Conservation (phyloP, 2,329 filamentous ascomycete genomes). For the Chaetomium strumarium region DNA sequence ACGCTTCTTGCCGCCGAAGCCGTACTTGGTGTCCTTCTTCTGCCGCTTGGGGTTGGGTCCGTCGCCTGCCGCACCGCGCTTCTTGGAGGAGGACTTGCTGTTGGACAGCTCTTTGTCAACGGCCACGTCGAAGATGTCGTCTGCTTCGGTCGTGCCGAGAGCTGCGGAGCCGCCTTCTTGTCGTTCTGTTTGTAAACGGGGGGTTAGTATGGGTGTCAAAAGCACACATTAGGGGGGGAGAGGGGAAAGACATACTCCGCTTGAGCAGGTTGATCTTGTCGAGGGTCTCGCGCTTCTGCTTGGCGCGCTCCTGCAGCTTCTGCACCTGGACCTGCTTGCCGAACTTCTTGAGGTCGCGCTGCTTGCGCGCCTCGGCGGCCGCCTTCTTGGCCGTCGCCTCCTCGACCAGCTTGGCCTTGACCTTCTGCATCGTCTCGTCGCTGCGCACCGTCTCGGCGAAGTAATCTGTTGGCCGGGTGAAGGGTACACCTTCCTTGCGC, state of each 20-base stretch:
- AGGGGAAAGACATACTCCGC: slow-evolving; percentile 64
- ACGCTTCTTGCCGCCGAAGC: slow-evolving; percentile 93
- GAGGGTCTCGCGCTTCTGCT: slow-evolving; percentile 85
- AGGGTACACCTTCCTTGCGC: slow-evolving; percentile 75
- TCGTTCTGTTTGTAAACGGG: slow-evolving; percentile 52
- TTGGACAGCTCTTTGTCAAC: slow-evolving; percentile 59
- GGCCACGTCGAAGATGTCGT: slow-evolving; percentile 88
- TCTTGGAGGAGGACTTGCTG: slow-evolving; percentile 33
- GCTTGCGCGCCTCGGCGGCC: slow-evolving; percentile 80
- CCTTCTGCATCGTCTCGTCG: slow-evolving; percentile 96
- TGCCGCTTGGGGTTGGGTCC: slow-evolving; percentile 65
- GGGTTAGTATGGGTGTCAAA: slow-evolving; percentile 21
- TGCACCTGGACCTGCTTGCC: slow-evolving; percentile 97
- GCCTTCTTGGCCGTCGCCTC: slow-evolving; percentile 91
- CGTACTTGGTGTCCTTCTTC: slow-evolving; percentile 93
- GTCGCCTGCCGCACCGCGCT: slow-evolving; percentile 28
- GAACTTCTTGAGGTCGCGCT: slow-evolving; percentile 96
- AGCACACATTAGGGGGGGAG: slow-evolving; percentile 1
- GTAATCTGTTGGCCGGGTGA: slow-evolving; percentile 87
- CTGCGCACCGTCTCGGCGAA: slow-evolving; percentile 99
- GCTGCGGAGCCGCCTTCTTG: slow-evolving; percentile 51
- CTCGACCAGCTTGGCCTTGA: slow-evolving; percentile 88
- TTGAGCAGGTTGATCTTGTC: slow-evolving; percentile 95
- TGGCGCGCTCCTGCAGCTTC: slow-evolving; percentile 88
- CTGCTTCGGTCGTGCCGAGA: slow-evolving; percentile 66